Base-by-base conservation (phyloP, 768 basidiomycete species). In the Phylloporus scabripes region DNA sequence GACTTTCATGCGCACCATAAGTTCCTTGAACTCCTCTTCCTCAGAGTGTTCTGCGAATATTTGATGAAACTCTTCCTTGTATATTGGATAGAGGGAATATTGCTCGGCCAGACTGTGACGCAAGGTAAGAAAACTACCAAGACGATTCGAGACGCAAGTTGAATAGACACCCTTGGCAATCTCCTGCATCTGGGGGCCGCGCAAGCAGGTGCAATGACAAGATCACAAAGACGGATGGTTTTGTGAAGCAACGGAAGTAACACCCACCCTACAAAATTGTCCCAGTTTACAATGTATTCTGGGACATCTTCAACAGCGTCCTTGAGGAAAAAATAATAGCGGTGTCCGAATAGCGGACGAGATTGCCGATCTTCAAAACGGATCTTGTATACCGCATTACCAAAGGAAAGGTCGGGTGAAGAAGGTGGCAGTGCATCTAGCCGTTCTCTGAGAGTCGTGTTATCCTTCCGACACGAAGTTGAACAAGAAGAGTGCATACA, bases 281-380 rank as follows among this genome's bases (percentile, higher is more conserved):
- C 85, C 95, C 95, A 99, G 52, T 81, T 78, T n/a, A 99, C 96
- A 43, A 99, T 74, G 61, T 94, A 99, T 66, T 99, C 96, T 5
- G 95, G 94, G 17, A 97, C 95, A 58, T 98, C 83, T 54, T 94
- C 95, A 2, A 99, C 95, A 4, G 96, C 96, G 60, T 98, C 96
- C 62, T 82, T 72, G 21, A 99, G 80, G 71, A 81, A 96, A 72
- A 99, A 99, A 69, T 80, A 85, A 65, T 99, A 99, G 46, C 87
- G 83, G 66, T 97, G 90, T 2, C 96, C 96, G 64, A 87, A 98
- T 14, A 80, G 60, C 29, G 82, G 77, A 54, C 74, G 71, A 55
- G 76, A 70, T 43, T 73, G 72, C 42, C 83, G 80, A 45, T 86
- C 76, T 57, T 90, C 85, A 61, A 98, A 98, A 45, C 80, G 81